Evolutionary conservation across 345 rosid species (phyloP), one percentile per base, ranked within the genome.

Genomic region (Rhodamnia rubescens): DNA sequence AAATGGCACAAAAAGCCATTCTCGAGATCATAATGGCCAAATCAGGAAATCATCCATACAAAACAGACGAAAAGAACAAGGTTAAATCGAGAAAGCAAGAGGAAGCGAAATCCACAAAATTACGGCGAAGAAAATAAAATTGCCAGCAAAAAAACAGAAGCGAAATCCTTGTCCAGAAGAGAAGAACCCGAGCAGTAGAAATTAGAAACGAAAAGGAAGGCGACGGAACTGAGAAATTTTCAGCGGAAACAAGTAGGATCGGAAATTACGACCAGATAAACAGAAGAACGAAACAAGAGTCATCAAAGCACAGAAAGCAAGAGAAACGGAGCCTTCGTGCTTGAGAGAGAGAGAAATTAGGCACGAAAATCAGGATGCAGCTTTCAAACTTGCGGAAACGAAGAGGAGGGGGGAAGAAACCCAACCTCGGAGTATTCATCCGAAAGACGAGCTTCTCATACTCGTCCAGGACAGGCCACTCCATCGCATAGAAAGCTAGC

Each of bases 371-470:
- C 24, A 16, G 24, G 44, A 5, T 12, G 24, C 78, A 32, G 47
- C 3, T 8, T 8, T 18, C 78, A 5, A 69, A 21, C 78, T 16
- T 2, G 24, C 24, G 47, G 78, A 32, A 69, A 36, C 47, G 78
- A 54, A 54, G 26, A 82, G 24, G 59, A 11, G 6, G 57, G 40
- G 15, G 64, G 50, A 83, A n/a, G 9, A 27, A 85, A 50, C 20
- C 53, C 16, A 58, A 86, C 88, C 88, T 86, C 55, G 88, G 88
- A 20, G 86, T 75, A 74, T 86, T 84, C 55, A 86, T 78, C 18
- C 88, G 88, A 55, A 44, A 80, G 56, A 84, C 83, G 40, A 86
- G 88, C 51, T 86, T 86, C 86, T 86, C 88, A 59, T 54, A 86
- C 75, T 86, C 88, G 18, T 86, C 86, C 20, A 53, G 82, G 18